Evolutionary conservation across 441 rosid species (phyloP).

Genomic region (Bruguiera hainesii): DNA sequence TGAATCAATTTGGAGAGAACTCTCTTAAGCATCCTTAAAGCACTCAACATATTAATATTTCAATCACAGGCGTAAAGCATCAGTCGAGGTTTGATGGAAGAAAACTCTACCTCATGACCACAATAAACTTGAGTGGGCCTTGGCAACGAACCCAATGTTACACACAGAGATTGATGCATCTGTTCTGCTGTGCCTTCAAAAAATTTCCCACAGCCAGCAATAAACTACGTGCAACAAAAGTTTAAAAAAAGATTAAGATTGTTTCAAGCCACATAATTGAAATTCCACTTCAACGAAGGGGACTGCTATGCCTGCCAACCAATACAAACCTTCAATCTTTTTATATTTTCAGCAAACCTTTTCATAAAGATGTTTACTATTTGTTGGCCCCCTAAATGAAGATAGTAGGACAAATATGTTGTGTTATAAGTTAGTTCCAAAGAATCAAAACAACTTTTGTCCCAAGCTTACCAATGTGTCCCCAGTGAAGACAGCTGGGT

Average conservation of each 20-base stretch:
- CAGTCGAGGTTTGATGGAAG: background rate
- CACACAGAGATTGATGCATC: slow-evolving; percentile 88
- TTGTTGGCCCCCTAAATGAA: background rate
- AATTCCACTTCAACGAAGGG: background rate
- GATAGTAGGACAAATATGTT: background rate
- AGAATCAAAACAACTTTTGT: background rate
- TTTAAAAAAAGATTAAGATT: background rate
- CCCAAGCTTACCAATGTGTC: slow-evolving; percentile 70
- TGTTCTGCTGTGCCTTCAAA: slow-evolving; percentile 97
- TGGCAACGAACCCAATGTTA: slow-evolving; percentile 78
- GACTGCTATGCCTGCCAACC: background rate
- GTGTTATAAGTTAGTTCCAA: background rate
- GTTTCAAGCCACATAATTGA: background rate
- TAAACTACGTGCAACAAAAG: slow-evolving; percentile 44
- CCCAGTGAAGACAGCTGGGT: slow-evolving; percentile 87
- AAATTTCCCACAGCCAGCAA: slow-evolving; percentile 94
- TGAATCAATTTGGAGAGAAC: no score
- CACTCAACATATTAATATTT: no score
- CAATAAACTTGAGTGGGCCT: slow-evolving; percentile 80
- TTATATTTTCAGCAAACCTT: background rate
- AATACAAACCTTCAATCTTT: no score
- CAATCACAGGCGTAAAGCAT: background rate
- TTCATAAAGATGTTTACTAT: background rate
- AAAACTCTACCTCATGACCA: slow-evolving; percentile 75
- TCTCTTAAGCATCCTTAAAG: no score